These are phyloP conservation scores for Tetrastigma voinierianum DNA, from an alignment of 164 flowering plant species.

Conservation along the genomic window DNA sequence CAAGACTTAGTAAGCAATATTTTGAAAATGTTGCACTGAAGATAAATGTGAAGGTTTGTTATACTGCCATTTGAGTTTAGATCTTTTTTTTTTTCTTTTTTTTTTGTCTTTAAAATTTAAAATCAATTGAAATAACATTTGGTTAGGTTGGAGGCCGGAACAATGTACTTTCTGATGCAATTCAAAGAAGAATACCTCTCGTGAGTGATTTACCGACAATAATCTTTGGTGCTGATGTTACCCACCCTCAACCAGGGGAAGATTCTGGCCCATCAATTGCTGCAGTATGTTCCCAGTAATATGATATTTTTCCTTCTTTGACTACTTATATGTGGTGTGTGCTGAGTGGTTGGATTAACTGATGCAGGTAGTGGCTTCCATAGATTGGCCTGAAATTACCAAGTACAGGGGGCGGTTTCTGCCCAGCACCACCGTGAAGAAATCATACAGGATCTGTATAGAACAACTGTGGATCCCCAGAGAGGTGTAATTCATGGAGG, in stretches of 20 bases:
- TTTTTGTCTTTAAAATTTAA: neutral
- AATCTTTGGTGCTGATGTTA: constrained; percentile 67
- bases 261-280: constrained; percentile 66
- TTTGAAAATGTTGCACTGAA: constrained; percentile 58
- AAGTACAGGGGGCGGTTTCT: constrained; percentile 56
- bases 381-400: constrained; percentile 71
- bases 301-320: neutral
- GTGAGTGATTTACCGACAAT: constrained; percentile 46
- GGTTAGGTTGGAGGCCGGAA: constrained; percentile 55
- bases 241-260: constrained; percentile 60
- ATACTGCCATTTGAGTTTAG: neutral
- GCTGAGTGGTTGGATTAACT: neutral
- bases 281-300: constrained; percentile 32
- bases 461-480: constrained; percentile 30
- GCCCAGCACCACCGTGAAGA: constrained; percentile 60
- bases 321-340: neutral
- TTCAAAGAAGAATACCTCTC: constrained; percentile 30
- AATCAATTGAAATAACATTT: neutral
- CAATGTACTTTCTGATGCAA: constrained; percentile 43
- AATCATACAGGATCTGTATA: constrained; percentile 71
- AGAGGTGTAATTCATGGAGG: constrained; percentile 50
- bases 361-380: constrained; percentile 67
- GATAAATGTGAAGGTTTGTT: constrained; percentile 62
- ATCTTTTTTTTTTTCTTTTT: neutral
- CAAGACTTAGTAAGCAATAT: constrained; percentile 41